Conservation (phyloP, 805 yeast species). For the Cyberlindnera xishuangbannaensis region DNA sequence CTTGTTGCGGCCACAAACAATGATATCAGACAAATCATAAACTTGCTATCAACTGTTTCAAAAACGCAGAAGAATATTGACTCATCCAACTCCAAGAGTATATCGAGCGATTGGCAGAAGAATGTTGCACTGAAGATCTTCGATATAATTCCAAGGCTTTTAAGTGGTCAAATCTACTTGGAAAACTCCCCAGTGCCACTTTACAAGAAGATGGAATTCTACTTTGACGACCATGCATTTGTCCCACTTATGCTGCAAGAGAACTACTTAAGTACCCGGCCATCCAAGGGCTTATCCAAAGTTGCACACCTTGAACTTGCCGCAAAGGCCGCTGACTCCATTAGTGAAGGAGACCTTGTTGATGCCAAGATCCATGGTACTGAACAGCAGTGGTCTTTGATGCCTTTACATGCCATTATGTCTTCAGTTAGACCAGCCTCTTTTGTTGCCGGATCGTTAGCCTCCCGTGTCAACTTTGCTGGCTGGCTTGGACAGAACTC, state of each 20-base stretch:
- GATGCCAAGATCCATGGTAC: slow-evolving; percentile 80
- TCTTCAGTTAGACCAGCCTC: slow-evolving; percentile 80
- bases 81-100: slow-evolving; percentile 53
- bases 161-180: slow-evolving; percentile 56
- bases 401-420: slow-evolving; percentile 86
- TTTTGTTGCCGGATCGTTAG: slow-evolving; percentile 63
- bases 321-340: slow-evolving; percentile 78
- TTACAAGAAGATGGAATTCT: slow-evolving; percentile 80
- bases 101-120: slow-evolving; percentile 76
- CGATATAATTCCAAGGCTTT: slow-evolving; percentile 70
- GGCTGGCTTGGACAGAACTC: slow-evolving; percentile 90
- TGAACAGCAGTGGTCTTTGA: slow-evolving; percentile 89
- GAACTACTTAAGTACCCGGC: slow-evolving; percentile 70
- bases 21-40: slow-evolving; percentile 92
- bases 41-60: slow-evolving; percentile 78
- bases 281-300: slow-evolving; percentile 39
- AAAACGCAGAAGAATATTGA: slow-evolving; percentile 62
- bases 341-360: slow-evolving; percentile 78
- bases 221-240: slow-evolving; percentile 91
- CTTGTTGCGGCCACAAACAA: slow-evolving; percentile 79
- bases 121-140: slow-evolving; percentile 88
- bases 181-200: slow-evolving; percentile 47
- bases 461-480: slow-evolving; percentile 72
- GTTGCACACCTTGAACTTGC: slow-evolving; percentile 53
- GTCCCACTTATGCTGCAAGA: slow-evolving; percentile 96